Evolutionary conservation across 495 filamentous ascomycete species (phyloP).

Genomic region (Lophiotrema nucula): DNA sequence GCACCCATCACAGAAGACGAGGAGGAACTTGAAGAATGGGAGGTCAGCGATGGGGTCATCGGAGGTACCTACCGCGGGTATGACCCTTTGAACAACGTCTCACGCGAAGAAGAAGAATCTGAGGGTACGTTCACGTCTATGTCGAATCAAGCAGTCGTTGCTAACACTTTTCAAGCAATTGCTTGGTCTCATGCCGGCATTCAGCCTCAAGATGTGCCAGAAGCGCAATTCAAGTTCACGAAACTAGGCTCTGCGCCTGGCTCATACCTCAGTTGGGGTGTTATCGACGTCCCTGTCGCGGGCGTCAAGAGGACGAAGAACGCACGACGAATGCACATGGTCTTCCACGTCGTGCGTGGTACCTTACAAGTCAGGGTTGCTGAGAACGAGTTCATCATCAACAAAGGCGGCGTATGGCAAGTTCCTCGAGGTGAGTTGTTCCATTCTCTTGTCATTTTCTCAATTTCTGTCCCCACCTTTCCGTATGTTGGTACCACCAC

Average conservation of each 20-base stretch:
- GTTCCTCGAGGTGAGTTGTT: conserved; percentile 80
- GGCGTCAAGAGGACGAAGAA: conserved; percentile 86
- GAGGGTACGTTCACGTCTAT: neutral
- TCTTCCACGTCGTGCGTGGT: conserved; percentile 83
- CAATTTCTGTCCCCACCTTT: neutral
- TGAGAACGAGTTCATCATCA: conserved; percentile 77
- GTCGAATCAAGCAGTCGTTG: neutral
- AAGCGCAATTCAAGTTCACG: conserved; percentile 75
- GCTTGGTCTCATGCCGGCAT: conserved; percentile 72
- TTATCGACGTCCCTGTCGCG: conserved; percentile 82
- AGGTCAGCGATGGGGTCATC: conserved; percentile 58
- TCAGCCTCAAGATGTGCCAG: conserved; percentile 62
- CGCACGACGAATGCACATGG: conserved; percentile 88
- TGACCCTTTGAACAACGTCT: conserved; percentile 54
- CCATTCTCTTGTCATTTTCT: neutral
- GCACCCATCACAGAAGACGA: conserved; percentile 48
- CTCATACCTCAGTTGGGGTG: conserved; percentile 80
- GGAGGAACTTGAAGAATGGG: conserved; percentile 59
- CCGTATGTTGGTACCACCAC: no score
- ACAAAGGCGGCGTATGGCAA: conserved; percentile 85
- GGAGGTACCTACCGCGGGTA: conserved; percentile 58
- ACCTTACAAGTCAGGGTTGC: conserved; percentile 73
- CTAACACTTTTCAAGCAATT: conserved; percentile 41
- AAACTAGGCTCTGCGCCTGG: conserved; percentile 69
- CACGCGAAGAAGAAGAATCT: conserved; percentile 30